phyloP scores from a whole-genome alignment of 805 yeast genomes.

The Saccharomyces eubayanus region DNA sequence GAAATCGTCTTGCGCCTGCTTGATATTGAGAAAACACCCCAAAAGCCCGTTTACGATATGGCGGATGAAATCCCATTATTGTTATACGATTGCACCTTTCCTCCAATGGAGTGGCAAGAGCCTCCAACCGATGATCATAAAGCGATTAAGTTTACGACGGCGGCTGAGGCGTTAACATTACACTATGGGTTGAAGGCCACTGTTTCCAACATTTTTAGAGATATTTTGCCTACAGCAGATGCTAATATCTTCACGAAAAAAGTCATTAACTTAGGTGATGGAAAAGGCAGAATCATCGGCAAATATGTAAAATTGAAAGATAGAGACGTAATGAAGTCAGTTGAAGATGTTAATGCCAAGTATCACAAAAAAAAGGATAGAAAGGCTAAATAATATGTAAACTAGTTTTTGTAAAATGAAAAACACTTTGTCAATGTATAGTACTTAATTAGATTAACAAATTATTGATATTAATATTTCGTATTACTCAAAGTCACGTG shows the following conservation, averaged over 20 bases:
- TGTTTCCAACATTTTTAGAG: conserved; percentile 43
- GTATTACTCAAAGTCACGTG: too few species aligned
- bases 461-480: too few species aligned
- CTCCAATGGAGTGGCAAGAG: conserved; percentile 56
- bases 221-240: conserved; percentile 20
- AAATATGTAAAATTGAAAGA: conserved; percentile 49
- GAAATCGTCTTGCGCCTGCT: conserved; percentile 49
- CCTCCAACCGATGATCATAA: conserved; percentile 30
- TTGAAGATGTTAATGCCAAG: conserved; percentile 60
- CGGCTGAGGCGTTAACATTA: conserved; percentile 43
- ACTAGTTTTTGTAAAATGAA: too few species aligned
- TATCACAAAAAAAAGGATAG: conserved; percentile 40
- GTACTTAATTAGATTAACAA: too few species aligned
- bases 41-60: conserved; percentile 76
- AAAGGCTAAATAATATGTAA: not conserved
- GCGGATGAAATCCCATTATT: conserved; percentile 85
- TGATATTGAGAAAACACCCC: conserved; percentile 47
- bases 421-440: too few species aligned
- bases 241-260: conserved; percentile 22
- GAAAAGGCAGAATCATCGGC: conserved; percentile 52
- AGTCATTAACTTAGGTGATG: conserved; percentile 65
- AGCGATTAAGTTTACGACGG: conserved; percentile 35
- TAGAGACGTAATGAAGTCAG: conserved; percentile 53
- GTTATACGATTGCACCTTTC: conserved; percentile 74
- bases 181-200: conserved; percentile 51